Evolutionary conservation across 768 basidiomycete genomes (phyloP).

Genomic region (Boletus rubroflammeus): DNA sequence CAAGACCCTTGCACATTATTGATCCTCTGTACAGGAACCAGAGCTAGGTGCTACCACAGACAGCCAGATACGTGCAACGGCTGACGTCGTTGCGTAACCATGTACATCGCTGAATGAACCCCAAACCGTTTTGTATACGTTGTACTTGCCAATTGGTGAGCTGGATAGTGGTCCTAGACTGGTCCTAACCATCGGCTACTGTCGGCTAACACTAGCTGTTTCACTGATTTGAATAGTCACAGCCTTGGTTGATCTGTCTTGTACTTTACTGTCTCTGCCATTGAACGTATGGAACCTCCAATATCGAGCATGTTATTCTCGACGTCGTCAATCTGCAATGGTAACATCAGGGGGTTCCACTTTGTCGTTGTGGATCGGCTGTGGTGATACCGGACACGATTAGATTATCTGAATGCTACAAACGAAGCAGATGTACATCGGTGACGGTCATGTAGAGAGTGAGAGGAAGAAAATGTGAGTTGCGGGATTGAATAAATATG

Average conservation of each 20-base stretch:
- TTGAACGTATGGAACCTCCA: not conserved
- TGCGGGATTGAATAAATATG: slow-evolving; percentile 15
- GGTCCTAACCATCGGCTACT: too few relatives aligned
- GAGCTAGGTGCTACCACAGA: not conserved
- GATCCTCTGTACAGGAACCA: not conserved
- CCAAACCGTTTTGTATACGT: not conserved
- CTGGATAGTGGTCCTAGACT: too few relatives aligned
- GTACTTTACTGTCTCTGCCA: not conserved
- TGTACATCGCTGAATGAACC: not conserved
- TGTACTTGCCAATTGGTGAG: too few relatives aligned
- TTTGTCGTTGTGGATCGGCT: not conserved
- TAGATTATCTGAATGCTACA: slow-evolving; percentile 18
- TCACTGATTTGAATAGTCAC: too few relatives aligned
- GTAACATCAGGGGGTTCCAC: not conserved
- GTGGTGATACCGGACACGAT: not conserved
- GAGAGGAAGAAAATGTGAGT: not conserved
- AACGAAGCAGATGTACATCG: slow-evolving; percentile 16
- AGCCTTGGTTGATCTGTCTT: not conserved
- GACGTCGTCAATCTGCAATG: not conserved
- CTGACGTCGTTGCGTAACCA: not conserved
- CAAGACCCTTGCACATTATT: not conserved
- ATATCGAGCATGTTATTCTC: not conserved
- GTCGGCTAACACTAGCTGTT: too few relatives aligned
- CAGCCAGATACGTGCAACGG: not conserved
- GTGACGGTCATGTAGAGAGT: slow-evolving; percentile 1